Evolutionary conservation across 2,329 filamentous ascomycete genomes (phyloP).

Genomic region (Monilinia laxa): DNA sequence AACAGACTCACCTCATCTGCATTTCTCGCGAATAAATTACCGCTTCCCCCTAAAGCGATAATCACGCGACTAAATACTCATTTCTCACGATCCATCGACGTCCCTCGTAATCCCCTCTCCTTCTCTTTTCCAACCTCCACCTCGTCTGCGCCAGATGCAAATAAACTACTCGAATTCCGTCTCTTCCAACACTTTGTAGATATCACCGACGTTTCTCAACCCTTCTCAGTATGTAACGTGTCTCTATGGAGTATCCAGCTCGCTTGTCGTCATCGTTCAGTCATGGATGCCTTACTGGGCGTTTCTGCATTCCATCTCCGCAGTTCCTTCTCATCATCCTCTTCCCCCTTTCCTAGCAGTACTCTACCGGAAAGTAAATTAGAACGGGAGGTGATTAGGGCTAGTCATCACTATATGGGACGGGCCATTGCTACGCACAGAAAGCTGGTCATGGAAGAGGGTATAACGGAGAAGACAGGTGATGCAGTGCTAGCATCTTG

Average conservation of each 20-base stretch:
- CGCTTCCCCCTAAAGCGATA: background rate
- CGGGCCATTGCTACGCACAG: slow-evolving; percentile 6
- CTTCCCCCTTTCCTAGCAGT: background rate
- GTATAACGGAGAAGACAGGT: slow-evolving; percentile 5
- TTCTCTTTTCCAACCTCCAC: slow-evolving; percentile 4
- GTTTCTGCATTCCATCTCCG: slow-evolving; percentile 12
- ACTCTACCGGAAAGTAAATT: background rate
- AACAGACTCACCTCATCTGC: background rate
- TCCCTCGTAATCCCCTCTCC: background rate
- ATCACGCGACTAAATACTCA: background rate
- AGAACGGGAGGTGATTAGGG: slow-evolving; percentile 3
- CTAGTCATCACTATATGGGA: slow-evolving; percentile 12
- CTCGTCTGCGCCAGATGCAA: background rate
- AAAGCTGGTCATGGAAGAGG: background rate
- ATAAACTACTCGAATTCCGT: background rate
- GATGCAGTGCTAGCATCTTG: slow-evolving; percentile 7
- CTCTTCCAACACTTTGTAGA: slow-evolving; percentile 16
- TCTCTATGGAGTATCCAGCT: background rate
- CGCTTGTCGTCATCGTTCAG: slow-evolving; percentile 1
- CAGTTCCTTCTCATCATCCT: slow-evolving; percentile 5
- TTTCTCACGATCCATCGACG: background rate
- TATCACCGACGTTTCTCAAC: background rate
- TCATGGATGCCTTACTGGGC: slow-evolving; percentile 12
- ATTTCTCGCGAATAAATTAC: background rate
- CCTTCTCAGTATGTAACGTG: background rate